Evolutionary conservation across 1,284 basidiomycete genomes (phyloP), one percentile per base, ranked within the genome.

Genomic region (Apiotrichum akiyoshidainum): DNA sequence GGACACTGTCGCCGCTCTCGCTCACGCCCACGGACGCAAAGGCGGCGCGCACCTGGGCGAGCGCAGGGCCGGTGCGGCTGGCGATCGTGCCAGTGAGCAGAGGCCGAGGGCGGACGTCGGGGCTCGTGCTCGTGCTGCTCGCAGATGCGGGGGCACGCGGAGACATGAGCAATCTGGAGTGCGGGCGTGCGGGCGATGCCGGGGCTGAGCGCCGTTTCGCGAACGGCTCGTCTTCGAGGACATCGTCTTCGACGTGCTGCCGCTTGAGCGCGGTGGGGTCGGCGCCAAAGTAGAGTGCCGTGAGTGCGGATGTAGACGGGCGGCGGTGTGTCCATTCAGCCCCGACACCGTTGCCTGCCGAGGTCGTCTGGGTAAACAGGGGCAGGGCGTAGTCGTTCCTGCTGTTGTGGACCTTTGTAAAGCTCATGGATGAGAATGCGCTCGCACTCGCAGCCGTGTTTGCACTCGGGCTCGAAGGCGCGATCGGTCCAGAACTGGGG

Each of bases 191-290:
- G 13, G 50, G 50, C 9, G 50, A 51, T 5, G 50, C 26, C 5
- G 50, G 50, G 16, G 50, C 50, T 13, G 35, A 40, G 37, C 50
- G 50, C 14, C 50, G 50, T 17, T 51, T 51, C 39, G 50, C 39
- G 9, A 16, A 17, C 14, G 50, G 50, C 37, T 51, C 39, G 40
- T n/a, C 35, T 14, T 41, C 39, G 39, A 33, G 22, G 10, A 19
- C 37, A n/a, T 17, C 7, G 34, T 19, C 26, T 9, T 51, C 50
- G 40, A 16, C 35, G n/a, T 37, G 35, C 17, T 39, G 5, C 9
- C 37, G 48, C n/a, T 50, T 50, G 16, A 41, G 40, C 7, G 26
- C 26, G 26, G 26, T 31, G 7, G 26, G 26, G 26, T 31, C 26
- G 35, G 16, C 14, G 44, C 21, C 22, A 7, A n/a, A 26, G 17